Evolutionary conservation across 2,329 filamentous ascomycete genomes (phyloP).

Genomic region (Trichoderma oligosporum): DNA sequence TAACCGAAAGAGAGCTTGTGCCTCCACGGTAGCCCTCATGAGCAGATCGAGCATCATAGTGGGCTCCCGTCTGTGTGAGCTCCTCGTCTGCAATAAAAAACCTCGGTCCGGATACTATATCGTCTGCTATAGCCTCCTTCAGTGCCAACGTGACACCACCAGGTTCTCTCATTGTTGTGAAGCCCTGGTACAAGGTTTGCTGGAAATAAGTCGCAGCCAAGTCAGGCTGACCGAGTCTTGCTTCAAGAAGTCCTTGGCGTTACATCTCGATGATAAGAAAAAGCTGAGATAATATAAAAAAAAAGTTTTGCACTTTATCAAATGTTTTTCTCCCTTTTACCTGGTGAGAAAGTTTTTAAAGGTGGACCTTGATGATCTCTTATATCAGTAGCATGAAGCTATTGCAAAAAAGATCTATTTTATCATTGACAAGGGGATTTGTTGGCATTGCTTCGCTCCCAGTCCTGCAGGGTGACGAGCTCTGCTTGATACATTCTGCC

Average conservation of each 20-base stretch:
- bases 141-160: conserved; percentile 54
- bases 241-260: conserved; percentile 27
- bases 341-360: too few species aligned
- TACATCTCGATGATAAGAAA: too few species aligned
- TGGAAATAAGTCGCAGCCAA: conserved; percentile 39
- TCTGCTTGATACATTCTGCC: too few species aligned
- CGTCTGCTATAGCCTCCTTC: conserved; percentile 54
- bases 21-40: conserved; percentile 33
- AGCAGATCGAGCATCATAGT: conserved; percentile 47
- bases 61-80: conserved; percentile 56
- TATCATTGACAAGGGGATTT: too few species aligned
- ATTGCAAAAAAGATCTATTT: too few species aligned
- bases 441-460: too few species aligned
- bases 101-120: conserved; percentile 51
- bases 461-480: too few species aligned
- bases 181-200: conserved; percentile 52
- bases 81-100: conserved; percentile 53
- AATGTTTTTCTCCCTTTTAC: too few species aligned
- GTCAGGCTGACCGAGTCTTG: conserved; percentile 29
- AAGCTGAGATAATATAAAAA: too few species aligned
- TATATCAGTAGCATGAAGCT: too few species aligned
- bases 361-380: too few species aligned
- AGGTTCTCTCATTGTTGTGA: conserved; percentile 56
- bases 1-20: background rate
- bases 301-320: too few species aligned